Evolutionary conservation across 352 stramenopile genomes (phyloP).

Genomic region (Pythium volutum): DNA sequence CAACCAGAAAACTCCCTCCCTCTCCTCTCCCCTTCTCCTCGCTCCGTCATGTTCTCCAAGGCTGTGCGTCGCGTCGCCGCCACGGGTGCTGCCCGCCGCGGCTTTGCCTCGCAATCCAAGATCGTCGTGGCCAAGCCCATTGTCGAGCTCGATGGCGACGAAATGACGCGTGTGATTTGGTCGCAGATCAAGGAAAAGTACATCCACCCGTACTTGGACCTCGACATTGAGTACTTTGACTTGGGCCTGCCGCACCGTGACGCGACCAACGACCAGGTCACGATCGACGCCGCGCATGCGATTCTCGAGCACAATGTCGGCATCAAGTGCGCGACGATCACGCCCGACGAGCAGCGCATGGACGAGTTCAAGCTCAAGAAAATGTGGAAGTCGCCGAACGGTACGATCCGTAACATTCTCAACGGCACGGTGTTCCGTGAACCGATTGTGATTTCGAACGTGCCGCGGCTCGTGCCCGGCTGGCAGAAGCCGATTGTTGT

Average conservation of each 20-base stretch:
- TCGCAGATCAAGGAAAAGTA: slow-evolving; percentile 67
- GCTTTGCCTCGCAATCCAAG: slow-evolving; percentile 50
- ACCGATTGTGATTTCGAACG: slow-evolving; percentile 85
- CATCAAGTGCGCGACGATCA: slow-evolving; percentile 91
- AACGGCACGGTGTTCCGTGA: slow-evolving; percentile 88
- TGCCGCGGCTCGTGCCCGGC: slow-evolving; percentile 79
- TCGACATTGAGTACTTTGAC: slow-evolving; percentile 87
- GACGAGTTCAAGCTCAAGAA: slow-evolving; percentile 84
- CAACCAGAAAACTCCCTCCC: background rate
- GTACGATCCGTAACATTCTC: slow-evolving; percentile 84
- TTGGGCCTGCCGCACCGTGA: slow-evolving; percentile 76
- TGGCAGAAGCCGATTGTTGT: slow-evolving; percentile 89
- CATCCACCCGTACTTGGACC: slow-evolving; percentile 78
- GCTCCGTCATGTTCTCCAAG: slow-evolving; percentile 49
- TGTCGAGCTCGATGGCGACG: slow-evolving; percentile 85
- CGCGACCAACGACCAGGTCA: slow-evolving; percentile 82
- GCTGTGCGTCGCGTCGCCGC: slow-evolving; percentile 37
- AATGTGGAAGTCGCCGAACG: slow-evolving; percentile 84
- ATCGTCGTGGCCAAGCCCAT: slow-evolving; percentile 76
- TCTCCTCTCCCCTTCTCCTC: background rate
- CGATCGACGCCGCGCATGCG: slow-evolving; percentile 66
- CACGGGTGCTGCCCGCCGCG: slow-evolving; percentile 2
- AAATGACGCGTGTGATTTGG: slow-evolving; percentile 85
- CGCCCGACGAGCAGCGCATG: slow-evolving; percentile 79
- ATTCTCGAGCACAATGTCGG: slow-evolving; percentile 81